Percentiles rank a stretch among this genome's conserved stretches.
These are phyloP conservation scores for Penicillium egyptiacum DNA, from an alignment of 495 filamentous ascomycete species.

Conservation along the genomic window DNA sequence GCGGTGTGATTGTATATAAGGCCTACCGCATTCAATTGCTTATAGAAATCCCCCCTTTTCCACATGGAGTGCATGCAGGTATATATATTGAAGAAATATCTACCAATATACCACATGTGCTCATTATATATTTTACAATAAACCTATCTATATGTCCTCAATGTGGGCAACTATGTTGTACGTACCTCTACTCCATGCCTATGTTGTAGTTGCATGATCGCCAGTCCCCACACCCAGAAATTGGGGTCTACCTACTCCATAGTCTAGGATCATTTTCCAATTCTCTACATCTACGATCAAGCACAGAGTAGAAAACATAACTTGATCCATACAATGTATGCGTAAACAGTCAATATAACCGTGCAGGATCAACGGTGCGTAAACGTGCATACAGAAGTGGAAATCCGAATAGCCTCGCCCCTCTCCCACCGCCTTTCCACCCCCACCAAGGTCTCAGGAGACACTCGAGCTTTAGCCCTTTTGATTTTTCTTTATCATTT, in stretches of 20 bases:
- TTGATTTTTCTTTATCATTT: constrained; percentile 13
- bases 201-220: constrained; percentile 6
- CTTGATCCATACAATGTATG: background rate
- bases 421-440: constrained; percentile 51
- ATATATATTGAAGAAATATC: too few relatives aligned
- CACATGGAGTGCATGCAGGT: too few relatives aligned
- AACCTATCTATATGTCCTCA: background rate
- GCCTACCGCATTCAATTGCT: too few relatives aligned
- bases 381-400: constrained; percentile 7
- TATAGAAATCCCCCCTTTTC: too few relatives aligned
- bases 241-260: background rate
- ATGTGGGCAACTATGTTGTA: constrained; percentile 6
- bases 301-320: background rate
- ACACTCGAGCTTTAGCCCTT: constrained; percentile 13
- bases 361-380: constrained; percentile 5
- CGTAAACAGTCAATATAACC: background rate
- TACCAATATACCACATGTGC: too few relatives aligned
- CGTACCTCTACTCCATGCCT: background rate
- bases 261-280: background rate
- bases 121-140: background rate
- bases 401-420: constrained; percentile 35
- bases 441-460: constrained; percentile 41
- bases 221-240: constrained; percentile 10
- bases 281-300: background rate
- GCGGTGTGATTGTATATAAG: too few relatives aligned